Base-by-base conservation (phyloP, 768 basidiomycete species). In the Sporobolomyces roseus region DNA sequence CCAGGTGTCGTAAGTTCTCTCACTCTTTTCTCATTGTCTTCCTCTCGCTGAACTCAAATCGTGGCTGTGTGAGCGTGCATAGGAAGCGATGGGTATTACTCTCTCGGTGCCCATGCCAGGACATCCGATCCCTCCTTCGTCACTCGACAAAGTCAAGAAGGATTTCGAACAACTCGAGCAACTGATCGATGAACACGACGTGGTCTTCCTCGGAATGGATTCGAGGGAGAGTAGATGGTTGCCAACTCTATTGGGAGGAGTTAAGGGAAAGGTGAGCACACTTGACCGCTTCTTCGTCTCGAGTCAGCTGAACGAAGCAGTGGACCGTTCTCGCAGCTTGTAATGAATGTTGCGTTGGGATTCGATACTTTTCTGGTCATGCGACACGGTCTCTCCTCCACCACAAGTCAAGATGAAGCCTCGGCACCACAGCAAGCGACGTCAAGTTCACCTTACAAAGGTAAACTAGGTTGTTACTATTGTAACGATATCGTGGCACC, bases 401-500 rank as follows among this genome's bases (percentile, higher is more conserved):
- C 51, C n/a, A n/a, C n/a, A n/a, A n/a, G n/a, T n/a, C n/a, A n/a
- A n/a, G n/a, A n/a, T 13, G 50, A 16, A 13, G 32, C 30, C 3
- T 16, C 41, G 45, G 23, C 25, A 17, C 21, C 45, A 14, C 14
- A 46, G 45, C 12, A 13, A 21, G 25, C 46, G 17, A 41, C 32
- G 25, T 25, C 41, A 0, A 50, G 61, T 2, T 17, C 48, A 4
- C 61, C 55, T 72, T 73, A 63, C 53, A 54, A 38, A 38, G 71
- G 76, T 17, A 78, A 83, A 17, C 80, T 99, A 36, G 94, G 96
- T 5, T 99, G 96, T 76, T 98, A 99, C 78, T 99, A 91, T 77
- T 99, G 96, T 79, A 97, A 97, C 75, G 96, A 99, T 72, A 90
- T 97, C 64, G 93, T 97, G 45, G 96, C 94, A 0, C 93, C 96